A percentile compares a stretch with the other conserved stretches of the same genome.
Conservation (phyloP, 2,329 filamentous ascomycete species). For the Talaromyces atroroseus region DNA sequence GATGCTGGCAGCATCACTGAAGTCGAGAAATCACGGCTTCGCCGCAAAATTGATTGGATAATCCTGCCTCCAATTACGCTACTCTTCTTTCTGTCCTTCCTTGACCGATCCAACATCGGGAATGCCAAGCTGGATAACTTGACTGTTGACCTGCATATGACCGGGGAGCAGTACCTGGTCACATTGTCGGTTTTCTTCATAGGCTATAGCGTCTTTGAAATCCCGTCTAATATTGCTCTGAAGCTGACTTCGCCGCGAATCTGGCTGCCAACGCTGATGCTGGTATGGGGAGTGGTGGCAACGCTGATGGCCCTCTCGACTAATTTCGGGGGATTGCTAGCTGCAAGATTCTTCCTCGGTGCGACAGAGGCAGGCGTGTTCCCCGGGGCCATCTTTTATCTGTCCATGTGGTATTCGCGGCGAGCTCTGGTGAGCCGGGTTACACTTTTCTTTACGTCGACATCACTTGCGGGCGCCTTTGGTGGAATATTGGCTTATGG, state of each 20-base stretch:
- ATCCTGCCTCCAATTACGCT: slow-evolving; percentile 41
- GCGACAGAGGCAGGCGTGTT: slow-evolving; percentile 56
- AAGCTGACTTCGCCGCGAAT: slow-evolving; percentile 31
- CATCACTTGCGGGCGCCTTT: slow-evolving; percentile 56
- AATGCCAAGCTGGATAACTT: slow-evolving; percentile 64
- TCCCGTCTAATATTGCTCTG: slow-evolving; percentile 26
- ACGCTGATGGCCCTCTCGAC: slow-evolving; percentile 14
- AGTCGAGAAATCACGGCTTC: slow-evolving; percentile 17
- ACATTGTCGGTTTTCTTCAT: slow-evolving; percentile 55
- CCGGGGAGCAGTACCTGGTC: slow-evolving; percentile 62
- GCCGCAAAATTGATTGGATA: slow-evolving; percentile 41
- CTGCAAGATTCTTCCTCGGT: slow-evolving; percentile 53
- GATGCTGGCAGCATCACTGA: background rate
- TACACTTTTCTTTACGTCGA: slow-evolving; percentile 56
- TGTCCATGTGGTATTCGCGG: slow-evolving; percentile 60
- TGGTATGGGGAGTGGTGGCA: slow-evolving; percentile 26
- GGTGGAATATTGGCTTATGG: slow-evolving; percentile 75
- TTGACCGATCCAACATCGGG: slow-evolving; percentile 49
- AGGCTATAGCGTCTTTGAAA: slow-evolving; percentile 24
- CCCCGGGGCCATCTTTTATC: slow-evolving; percentile 52
- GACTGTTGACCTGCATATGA: slow-evolving; percentile 55
- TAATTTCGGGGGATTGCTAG: slow-evolving; percentile 30
- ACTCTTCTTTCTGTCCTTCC: slow-evolving; percentile 41
- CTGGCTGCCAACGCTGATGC: slow-evolving; percentile 39
- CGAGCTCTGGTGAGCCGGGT: slow-evolving; percentile 55